Conservation (phyloP, 345 rosid genomes). For the Salix exigua region DNA sequence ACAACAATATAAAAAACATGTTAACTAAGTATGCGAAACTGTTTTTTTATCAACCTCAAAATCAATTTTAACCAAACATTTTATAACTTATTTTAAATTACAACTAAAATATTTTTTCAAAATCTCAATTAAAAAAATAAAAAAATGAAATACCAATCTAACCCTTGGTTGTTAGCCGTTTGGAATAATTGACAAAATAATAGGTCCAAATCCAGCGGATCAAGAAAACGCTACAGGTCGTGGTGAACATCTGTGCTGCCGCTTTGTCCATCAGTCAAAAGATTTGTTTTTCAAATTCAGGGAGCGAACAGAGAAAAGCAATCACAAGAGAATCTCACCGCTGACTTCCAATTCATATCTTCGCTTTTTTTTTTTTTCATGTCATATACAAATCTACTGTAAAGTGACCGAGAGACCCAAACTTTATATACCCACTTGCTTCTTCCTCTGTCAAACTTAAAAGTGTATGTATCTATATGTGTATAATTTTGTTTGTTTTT, state of each 20-base stretch:
- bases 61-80: no score
- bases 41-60: no score
- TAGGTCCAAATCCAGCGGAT: no score
- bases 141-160: no score
- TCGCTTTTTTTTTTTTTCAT: not conserved
- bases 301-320: not conserved
- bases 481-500: no score
- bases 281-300: not conserved
- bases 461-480: slow-evolving; percentile 4
- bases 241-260: no score
- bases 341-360: slow-evolving; percentile 25
- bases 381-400: slow-evolving; percentile 17
- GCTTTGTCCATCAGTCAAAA: not conserved
- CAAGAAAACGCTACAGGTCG: no score
- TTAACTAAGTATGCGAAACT: accelerated
- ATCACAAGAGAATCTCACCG: slow-evolving; percentile 8
- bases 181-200: no score
- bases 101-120: no score
- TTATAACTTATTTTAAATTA: accelerated
- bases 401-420: slow-evolving; percentile 12
- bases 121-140: no score
- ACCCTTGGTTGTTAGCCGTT: no score
- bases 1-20: no score
- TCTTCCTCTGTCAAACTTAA: slow-evolving; percentile 4
- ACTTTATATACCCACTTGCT: slow-evolving; percentile 3